phyloP scores from a whole-genome alignment of 2,329 filamentous ascomycete genomes.

The Colletotrichum neosansevieriae region DNA sequence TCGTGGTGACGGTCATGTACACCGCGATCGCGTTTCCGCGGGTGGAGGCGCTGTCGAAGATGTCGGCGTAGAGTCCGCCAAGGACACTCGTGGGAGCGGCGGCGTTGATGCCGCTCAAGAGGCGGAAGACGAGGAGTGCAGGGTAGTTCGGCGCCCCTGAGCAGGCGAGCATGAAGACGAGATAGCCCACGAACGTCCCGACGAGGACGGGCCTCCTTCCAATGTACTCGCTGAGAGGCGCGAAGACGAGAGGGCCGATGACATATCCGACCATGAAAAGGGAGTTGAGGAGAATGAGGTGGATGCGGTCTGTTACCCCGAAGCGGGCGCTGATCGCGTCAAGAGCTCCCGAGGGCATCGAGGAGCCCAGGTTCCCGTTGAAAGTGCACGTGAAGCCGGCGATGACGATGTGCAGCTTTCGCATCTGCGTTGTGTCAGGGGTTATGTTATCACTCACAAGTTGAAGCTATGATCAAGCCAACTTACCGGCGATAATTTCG shows the following conservation, averaged over 20 bases:
- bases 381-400: conserved; percentile 53
- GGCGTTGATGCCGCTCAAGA: conserved; percentile 49
- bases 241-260: conserved; percentile 50
- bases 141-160: conserved; percentile 57
- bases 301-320: conserved; percentile 43
- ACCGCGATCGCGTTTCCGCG: conserved; percentile 50
- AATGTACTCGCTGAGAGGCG: conserved; percentile 51
- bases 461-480: too few species aligned
- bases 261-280: conserved; percentile 53
- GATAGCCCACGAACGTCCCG: conserved; percentile 50
- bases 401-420: conserved; percentile 50
- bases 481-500: conserved; percentile 48
- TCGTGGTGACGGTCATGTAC: conserved; percentile 51
- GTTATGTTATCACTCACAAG: neutral
- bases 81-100: conserved; percentile 51
- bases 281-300: conserved; percentile 51
- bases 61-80: conserved; percentile 50
- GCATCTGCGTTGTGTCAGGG: conserved; percentile 33
- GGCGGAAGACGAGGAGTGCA: conserved; percentile 57
- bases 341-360: conserved; percentile 53
- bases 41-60: conserved; percentile 48
- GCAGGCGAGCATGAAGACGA: conserved; percentile 50
- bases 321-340: conserved; percentile 49
- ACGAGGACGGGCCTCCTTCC: conserved; percentile 50
- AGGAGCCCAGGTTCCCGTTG: conserved; percentile 52